Evolutionary conservation across 768 basidiomycete species (phyloP), one percentile per base, ranked within the genome.

Genomic region (Russula griseocarnosa): DNA sequence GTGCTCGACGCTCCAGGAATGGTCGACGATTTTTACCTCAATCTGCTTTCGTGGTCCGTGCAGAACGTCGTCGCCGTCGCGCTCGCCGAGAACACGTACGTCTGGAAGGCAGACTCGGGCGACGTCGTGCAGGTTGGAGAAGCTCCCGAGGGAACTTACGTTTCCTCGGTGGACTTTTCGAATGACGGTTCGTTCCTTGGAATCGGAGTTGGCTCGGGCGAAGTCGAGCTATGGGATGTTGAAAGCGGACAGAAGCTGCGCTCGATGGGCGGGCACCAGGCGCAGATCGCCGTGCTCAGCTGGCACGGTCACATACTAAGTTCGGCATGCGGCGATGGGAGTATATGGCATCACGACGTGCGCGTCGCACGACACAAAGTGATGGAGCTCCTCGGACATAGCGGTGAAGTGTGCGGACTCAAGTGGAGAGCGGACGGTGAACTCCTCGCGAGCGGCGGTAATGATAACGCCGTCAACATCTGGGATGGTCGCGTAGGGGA

Each of bases 401-500:
- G 83, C 0, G 94, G 93, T 0, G 97, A 98, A 73, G 92, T 97
- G 11, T 98, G 95, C 71, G 96, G 96, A 8, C 72, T 98, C 61
- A 87, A 86, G 66, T 98, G 68, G 68, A 47, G 68, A 40, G 55
- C 79, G 3, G 95, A 95, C 66, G 93, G 94, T 0, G 90, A 94
- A 74, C 78, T 97, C n/a, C 81, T 99, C 40, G 97, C 96, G 0
- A 94, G 92, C 69, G 97, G 97, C 2, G 97, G 94, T 0, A 98
- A 98, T 71, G 97, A 98, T 74, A 98, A 99, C 67, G 94, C 97
- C 22, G 94, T 98, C 61, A 97, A 98, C 71, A 89, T 97, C 58
- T 99, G 96, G 96, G 96, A 99, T 69, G 91, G 88, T 9, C 82
- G 94, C 61, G 77, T 67, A 60, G 68, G 68, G 5, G 62, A 69